Base-by-base conservation (phyloP, 495 filamentous ascomycete genomes). In the Penicillium samsonianum region DNA sequence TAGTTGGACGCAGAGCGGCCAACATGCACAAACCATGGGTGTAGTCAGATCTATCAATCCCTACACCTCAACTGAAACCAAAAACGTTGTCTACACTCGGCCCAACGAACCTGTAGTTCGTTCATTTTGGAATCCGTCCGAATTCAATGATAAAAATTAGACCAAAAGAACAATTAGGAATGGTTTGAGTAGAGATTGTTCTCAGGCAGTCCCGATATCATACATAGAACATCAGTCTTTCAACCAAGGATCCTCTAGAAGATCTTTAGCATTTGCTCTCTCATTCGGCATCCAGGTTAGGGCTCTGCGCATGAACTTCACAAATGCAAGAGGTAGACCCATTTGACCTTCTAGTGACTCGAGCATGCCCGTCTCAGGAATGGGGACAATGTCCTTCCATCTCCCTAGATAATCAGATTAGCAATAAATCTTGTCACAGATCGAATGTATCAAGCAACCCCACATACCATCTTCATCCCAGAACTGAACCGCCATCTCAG, bases 251-350 rank as follows among this genome's bases (percentile, higher is more conserved):
- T 76, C 65, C 28, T 72, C 35, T n/a, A 72, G 55, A 35, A 75
- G 66, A 48, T 75, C 73, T 52, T 59, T 69, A 17, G 73, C 75
- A 12, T 72, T 74, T 25, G 63, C 56, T 61, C 72, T 67, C n/a
- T 73, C 45, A 40, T 71, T 69, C 22, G 73, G 73, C 22, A 63
- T 40, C 73, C 73, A 78, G 16, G 65, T 65, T 12, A 78, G 60
- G 48, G 71, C 63, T 47, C 57, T 71, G 37, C 65, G 57, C 38
- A 73, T 50, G 44, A 77, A 75, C 5, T 57, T 58, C 17, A 77
- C 59, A 51, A 77, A 77, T 31, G 53, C 56, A 17, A 62, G 54
- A 14, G 65, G 70, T 54, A 76, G 69, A 17, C 67, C 67, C 42
- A 64, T 49, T 45, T 59, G 41, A 48, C 57, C 56, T 20, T 63